A percentile compares a stretch with the other conserved stretches of the same genome.
Evolutionary conservation across 2,329 filamentous ascomycete genomes (phyloP).

Genomic region (Purpureocillium lavendulum): DNA sequence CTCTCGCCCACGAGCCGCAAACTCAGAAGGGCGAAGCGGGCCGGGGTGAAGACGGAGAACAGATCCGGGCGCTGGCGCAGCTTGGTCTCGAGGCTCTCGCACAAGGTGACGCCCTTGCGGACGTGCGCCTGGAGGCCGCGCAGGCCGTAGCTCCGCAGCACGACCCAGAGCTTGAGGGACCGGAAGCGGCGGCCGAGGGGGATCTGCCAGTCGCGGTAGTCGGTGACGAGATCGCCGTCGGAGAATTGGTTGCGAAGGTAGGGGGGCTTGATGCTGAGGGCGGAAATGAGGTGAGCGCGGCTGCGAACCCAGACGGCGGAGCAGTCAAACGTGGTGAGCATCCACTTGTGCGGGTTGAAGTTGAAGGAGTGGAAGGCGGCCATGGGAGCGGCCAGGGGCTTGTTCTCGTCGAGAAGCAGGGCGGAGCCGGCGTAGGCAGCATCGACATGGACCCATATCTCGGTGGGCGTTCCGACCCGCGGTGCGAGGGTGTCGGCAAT

Average conservation of each 20-base stretch:
- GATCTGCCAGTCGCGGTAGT: slow-evolving; percentile 97
- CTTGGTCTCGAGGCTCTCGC: slow-evolving; percentile 59
- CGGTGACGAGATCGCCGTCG: slow-evolving; percentile 77
- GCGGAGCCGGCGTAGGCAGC: slow-evolving; percentile 87
- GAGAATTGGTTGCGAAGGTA: slow-evolving; percentile 78
- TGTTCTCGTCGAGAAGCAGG: slow-evolving; percentile 73
- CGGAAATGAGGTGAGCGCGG: slow-evolving; percentile 67
- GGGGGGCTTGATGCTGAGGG: slow-evolving; percentile 68
- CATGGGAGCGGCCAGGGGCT: slow-evolving; percentile 55
- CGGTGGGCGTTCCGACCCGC: slow-evolving; percentile 23
- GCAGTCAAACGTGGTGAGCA: slow-evolving; percentile 85
- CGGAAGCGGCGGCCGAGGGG: slow-evolving; percentile 84
- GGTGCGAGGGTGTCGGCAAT: slow-evolving; percentile 45
- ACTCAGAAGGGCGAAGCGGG: slow-evolving; percentile 72
- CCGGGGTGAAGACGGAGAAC: slow-evolving; percentile 66
- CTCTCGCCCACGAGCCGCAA: slow-evolving; percentile 47
- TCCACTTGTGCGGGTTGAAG: slow-evolving; percentile 97
- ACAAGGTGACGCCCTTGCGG: slow-evolving; percentile 56
- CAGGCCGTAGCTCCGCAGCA: slow-evolving; percentile 74
- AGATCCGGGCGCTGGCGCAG: slow-evolving; percentile 55
- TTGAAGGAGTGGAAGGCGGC: slow-evolving; percentile 77
- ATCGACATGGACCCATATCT: slow-evolving; percentile 88
- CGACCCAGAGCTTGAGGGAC: slow-evolving; percentile 90
- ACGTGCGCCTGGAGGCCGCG: slow-evolving; percentile 68
- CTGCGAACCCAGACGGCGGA: slow-evolving; percentile 74